A percentile compares a stretch with the other conserved stretches of the same genome.
Conservation (phyloP, 257 asterid genomes). For the Nemophila menziesii region DNA sequence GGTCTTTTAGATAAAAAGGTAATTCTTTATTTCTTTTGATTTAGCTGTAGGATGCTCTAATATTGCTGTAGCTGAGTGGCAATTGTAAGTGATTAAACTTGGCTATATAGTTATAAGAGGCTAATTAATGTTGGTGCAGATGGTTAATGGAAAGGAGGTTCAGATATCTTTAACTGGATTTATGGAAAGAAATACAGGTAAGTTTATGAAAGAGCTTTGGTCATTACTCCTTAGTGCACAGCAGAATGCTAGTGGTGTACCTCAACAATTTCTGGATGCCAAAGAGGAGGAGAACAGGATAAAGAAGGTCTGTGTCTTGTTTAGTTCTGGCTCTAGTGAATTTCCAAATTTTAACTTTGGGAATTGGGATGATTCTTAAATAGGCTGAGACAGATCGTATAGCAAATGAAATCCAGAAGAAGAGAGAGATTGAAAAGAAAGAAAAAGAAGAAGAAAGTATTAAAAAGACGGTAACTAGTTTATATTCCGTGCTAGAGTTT, state of each 20-base stretch:
- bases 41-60: not conserved
- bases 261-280: slow-evolving; percentile 92
- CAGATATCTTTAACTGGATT: slow-evolving; percentile 94
- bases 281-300: slow-evolving; percentile 87
- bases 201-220: slow-evolving; percentile 99
- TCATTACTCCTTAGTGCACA: slow-evolving; percentile 79
- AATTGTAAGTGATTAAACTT: too few species aligned
- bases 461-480: slow-evolving; percentile 49
- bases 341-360: slow-evolving; percentile 1
- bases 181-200: slow-evolving; percentile 97
- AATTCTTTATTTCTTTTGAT: not conserved
- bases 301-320: slow-evolving; percentile 49
- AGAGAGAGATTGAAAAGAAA: slow-evolving; percentile 65
- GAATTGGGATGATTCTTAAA: slow-evolving; percentile 16
- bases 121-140: slow-evolving; percentile 36
- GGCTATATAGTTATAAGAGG: not conserved
- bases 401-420: slow-evolving; percentile 59
- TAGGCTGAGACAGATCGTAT: slow-evolving; percentile 89
- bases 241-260: slow-evolving; percentile 82
- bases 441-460: slow-evolving; percentile 54
- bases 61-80: not conserved
- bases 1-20: slow-evolving; percentile 92
- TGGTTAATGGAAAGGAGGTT: slow-evolving; percentile 81
- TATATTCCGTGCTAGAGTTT: slow-evolving; percentile 45
- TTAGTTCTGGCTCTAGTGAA: slow-evolving; percentile 2